phyloP scores from a whole-genome alignment of 2,329 filamentous ascomycete genomes.

The Didymella exigua region DNA sequence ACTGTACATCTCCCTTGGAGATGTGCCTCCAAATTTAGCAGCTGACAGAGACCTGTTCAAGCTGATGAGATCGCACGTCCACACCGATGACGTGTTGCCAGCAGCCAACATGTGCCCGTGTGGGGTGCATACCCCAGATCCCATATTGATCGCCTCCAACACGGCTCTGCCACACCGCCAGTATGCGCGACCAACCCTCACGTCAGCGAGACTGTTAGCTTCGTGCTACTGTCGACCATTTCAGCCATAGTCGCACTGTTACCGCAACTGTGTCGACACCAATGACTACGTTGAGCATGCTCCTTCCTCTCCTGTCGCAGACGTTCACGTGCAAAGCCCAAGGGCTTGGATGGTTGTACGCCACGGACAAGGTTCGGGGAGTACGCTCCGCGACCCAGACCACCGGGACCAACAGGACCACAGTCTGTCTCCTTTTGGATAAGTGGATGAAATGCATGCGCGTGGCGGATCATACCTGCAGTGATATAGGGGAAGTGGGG shows the following conservation, averaged over 20 bases:
- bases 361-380: slow-evolving; percentile 28
- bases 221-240: slow-evolving; percentile 11
- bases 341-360: slow-evolving; percentile 17
- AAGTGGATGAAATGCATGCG: slow-evolving; percentile 13
- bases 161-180: slow-evolving; percentile 16
- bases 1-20: neutral
- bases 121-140: slow-evolving; percentile 24
- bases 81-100: slow-evolving; percentile 25
- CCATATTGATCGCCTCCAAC: slow-evolving; percentile 23
- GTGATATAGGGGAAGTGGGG: slow-evolving; percentile 15
- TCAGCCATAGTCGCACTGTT: slow-evolving; percentile 11
- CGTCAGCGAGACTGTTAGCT: slow-evolving; percentile 22
- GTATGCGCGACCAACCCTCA: slow-evolving; percentile 20
- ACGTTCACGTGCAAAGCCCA: slow-evolving; percentile 24
- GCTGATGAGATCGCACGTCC: slow-evolving; percentile 21
- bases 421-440: slow-evolving; percentile 22
- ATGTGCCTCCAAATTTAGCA: slow-evolving; percentile 2
- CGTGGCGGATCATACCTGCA: slow-evolving; percentile 13
- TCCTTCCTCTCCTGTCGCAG: slow-evolving; percentile 17
- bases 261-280: slow-evolving; percentile 8
- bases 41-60: slow-evolving; percentile 20
- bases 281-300: slow-evolving; percentile 6
- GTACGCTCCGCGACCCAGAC: slow-evolving; percentile 30
- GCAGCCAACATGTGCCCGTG: slow-evolving; percentile 23
- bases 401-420: slow-evolving; percentile 27